These are phyloP conservation scores for Gossypium davidsonii DNA, from an alignment of 441 rosid genomes.

Conservation along the genomic window DNA sequence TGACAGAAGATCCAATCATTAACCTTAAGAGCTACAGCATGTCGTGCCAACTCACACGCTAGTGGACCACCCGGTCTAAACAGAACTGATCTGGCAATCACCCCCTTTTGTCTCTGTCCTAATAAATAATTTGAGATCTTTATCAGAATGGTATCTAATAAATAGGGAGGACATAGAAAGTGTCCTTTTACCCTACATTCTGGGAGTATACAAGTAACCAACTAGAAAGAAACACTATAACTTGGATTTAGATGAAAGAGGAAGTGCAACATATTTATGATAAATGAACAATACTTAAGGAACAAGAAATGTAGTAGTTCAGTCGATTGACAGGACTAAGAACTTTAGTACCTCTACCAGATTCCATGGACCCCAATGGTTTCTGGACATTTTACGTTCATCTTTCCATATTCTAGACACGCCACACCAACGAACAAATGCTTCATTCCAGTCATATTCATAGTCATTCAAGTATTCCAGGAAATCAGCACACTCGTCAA, in stretches of 20 bases:
- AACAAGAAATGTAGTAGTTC: neutral
- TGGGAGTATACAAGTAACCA: neutral
- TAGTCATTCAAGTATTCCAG: conserved; percentile 53
- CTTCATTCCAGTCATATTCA: conserved; percentile 57
- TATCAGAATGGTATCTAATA: conserved; percentile 23
- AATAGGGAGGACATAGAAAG: conserved; percentile 6
- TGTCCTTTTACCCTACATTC: neutral
- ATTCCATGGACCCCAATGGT: conserved; percentile 67
- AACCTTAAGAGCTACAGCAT: conserved; percentile 61
- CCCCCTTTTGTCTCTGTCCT: conserved; percentile 99
- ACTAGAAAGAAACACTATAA: neutral
- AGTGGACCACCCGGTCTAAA: conserved; percentile 79
- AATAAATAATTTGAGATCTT: conserved; percentile 24
- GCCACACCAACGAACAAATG: conserved; percentile 60
- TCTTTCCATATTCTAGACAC: conserved; percentile 41
- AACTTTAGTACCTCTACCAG: conserved; percentile 62
- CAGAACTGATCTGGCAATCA: conserved; percentile 70
- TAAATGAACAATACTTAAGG: neutral
- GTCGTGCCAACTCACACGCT: conserved; percentile 69
- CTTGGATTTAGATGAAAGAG: neutral
- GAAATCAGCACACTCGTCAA: conserved; percentile 70
- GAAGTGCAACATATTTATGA: neutral
- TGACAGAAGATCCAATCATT: conserved; percentile 96
- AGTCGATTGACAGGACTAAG: neutral
- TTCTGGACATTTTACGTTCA: conserved; percentile 40